A percentile compares a stretch with the other conserved stretches of the same genome.
phyloP scores from a whole-genome alignment of 805 yeast genomes.

The Diddensiella transvaalensis region DNA sequence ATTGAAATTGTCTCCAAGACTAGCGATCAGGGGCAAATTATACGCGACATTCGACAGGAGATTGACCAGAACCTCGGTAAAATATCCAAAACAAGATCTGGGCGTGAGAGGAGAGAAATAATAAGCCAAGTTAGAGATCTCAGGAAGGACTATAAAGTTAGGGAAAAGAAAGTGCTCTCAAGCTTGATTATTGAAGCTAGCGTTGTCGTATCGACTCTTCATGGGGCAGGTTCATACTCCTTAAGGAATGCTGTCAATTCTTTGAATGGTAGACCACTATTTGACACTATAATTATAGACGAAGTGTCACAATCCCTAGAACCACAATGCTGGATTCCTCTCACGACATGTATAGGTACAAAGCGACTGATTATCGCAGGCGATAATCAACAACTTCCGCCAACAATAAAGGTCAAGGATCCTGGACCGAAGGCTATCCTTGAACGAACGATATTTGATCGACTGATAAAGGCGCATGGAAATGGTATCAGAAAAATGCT shows the following conservation, averaged over 20 bases:
- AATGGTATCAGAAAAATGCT: constrained; percentile 53
- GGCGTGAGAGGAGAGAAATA: constrained; percentile 58
- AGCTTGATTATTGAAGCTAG: constrained; percentile 58
- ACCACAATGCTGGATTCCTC: constrained; percentile 96
- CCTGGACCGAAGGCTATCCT: constrained; percentile 43
- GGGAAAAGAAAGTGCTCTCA: constrained; percentile 62
- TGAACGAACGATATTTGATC: constrained; percentile 73
- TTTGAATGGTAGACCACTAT: constrained; percentile 38
- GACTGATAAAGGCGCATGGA: constrained; percentile 53
- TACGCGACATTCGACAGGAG: constrained; percentile 66
- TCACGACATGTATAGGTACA: constrained; percentile 58
- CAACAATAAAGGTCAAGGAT: constrained; percentile 63
- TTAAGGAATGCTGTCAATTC: constrained; percentile 42
- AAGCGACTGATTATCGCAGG: constrained; percentile 79
- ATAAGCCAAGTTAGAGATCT: constrained; percentile 67
- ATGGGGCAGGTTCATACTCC: constrained; percentile 79
- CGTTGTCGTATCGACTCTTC: constrained; percentile 80
- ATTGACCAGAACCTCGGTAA: constrained; percentile 55
- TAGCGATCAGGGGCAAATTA: constrained; percentile 55
- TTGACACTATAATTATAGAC: constrained; percentile 84
- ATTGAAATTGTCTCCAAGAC: constrained; percentile 65
- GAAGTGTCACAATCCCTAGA: constrained; percentile 94
- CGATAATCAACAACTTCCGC: constrained; percentile 88
- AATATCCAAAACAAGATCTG: constrained; percentile 56
- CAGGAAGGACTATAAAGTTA: constrained; percentile 60